phyloP scores from a whole-genome alignment of 1,284 basidiomycete species.

The Ceratobasidium sp. region DNA sequence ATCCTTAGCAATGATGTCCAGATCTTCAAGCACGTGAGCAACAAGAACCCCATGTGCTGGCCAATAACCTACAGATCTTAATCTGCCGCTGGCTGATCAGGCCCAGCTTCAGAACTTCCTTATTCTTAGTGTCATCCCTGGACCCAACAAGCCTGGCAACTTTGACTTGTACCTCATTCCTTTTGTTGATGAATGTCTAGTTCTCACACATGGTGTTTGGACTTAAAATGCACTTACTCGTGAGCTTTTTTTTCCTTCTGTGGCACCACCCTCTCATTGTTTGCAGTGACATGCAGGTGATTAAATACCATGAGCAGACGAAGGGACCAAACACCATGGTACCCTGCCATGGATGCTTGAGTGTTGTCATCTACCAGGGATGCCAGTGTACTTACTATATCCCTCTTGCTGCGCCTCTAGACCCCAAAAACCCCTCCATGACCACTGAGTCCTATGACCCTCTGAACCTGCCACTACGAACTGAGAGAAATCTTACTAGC shows the following conservation, averaged over 20 bases:
- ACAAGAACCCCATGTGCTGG: conserved; percentile 51
- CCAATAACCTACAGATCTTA: conserved; percentile 58
- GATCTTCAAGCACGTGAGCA: conserved; percentile 52
- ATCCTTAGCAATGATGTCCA: conserved; percentile 54
- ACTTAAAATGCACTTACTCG: conserved; percentile 50
- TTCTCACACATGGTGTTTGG: conserved; percentile 54
- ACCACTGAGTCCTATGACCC: conserved; percentile 44
- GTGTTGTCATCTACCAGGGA: conserved; percentile 48
- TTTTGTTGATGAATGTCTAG: conserved; percentile 53
- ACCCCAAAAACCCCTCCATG: background rate
- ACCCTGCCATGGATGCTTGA: conserved; percentile 58
- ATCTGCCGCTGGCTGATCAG: conserved; percentile 53
- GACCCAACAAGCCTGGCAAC: conserved; percentile 56
- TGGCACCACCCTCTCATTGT: conserved; percentile 53
- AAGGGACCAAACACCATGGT: conserved; percentile 58
- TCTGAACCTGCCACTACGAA: conserved; percentile 53
- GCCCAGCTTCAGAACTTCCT: conserved; percentile 53
- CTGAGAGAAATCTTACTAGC: conserved; percentile 46
- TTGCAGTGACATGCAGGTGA: conserved; percentile 58
- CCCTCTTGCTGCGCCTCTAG: conserved; percentile 43
- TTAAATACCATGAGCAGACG: conserved; percentile 51
- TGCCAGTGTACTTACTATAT: conserved; percentile 18
- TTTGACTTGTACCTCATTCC: conserved; percentile 56
- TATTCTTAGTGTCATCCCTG: conserved; percentile 56
- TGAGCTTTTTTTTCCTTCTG: background rate